Base-by-base conservation (phyloP, 768 basidiomycete species). In the Boletus fagicola region DNA sequence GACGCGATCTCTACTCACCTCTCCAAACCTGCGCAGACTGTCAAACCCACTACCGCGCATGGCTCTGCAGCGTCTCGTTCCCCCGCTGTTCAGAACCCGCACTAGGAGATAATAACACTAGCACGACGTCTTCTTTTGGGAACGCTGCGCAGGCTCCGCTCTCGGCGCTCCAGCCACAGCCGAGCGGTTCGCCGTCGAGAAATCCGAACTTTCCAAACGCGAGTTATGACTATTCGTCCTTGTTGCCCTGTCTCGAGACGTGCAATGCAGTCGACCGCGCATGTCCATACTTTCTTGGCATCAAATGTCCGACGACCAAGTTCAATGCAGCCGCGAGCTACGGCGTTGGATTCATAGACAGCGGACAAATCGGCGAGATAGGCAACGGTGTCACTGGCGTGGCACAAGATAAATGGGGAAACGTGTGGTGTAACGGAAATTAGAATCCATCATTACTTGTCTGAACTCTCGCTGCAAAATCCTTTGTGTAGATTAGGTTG, bases 161-260 rank as follows among this genome's bases (percentile, higher is more conserved):
- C 42, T 80, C 85, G 0, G 85, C 86, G 22, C 75, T 87, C 30
- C 59, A 72, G n/a, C 67, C 75, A 2, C 75, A 78, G 44, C 62
- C 78, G 4, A 75, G 82, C 0, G 69, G 78, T 20, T 62, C 68
- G 7, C 63, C 76, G 0, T 63, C 72, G 4, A 76, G 86, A 15
- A 84, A 83, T 59, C 65, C 75, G 3, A 74, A 69, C 53, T 73
- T 86, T 43, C 80, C 84, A n/a, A 52, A 76, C 13, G 71, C 79
- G 60, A 62, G 66, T 2, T 70, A 67, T 20, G 53, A 75, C 2
- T 92, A 90, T 72, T 75, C 71, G n/a, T 78, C 81, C 66, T 73
- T 94, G 16, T 74, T 90, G 35, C 92, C 93, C 3, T 94, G 92
- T 67, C 72, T 92, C 11, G 93, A 92, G 73, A 82, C 81, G 31